Conservation (phyloP, 2,329 filamentous ascomycete species). For the Fusarium setosum region DNA sequence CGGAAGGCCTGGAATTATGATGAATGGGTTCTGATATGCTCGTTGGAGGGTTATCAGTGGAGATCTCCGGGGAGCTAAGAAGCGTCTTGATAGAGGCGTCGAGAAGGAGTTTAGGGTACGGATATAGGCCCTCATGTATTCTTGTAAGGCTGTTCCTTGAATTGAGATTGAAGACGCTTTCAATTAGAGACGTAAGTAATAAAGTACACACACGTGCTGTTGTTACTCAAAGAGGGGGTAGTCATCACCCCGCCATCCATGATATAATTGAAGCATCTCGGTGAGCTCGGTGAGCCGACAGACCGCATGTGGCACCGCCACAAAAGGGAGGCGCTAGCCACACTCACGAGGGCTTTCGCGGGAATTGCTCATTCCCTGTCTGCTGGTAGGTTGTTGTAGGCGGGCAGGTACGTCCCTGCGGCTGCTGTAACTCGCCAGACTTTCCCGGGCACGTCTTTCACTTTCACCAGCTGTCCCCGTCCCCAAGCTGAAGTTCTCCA, state of each 20-base stretch:
- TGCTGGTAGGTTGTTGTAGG: constrained; percentile 2
- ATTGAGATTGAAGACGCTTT: neutral
- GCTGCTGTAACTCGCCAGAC: constrained; percentile 34
- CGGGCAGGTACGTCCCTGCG: constrained; percentile 25
- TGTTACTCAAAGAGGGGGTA: neutral
- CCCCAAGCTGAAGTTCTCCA: constrained; percentile 26
- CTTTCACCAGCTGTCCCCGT: constrained; percentile 24
- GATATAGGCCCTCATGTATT: neutral
- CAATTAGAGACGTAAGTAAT: neutral
- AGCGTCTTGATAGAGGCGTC: neutral
- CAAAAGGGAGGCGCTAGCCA: constrained; percentile 13
- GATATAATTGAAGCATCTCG: constrained; percentile 7
- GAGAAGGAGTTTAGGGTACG: neutral
- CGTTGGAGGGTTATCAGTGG: neutral
- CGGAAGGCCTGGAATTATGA: constrained; percentile 2
- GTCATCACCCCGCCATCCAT: constrained; percentile 30
- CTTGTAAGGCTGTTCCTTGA: neutral
- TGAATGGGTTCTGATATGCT: constrained; percentile 9
- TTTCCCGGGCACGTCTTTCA: constrained; percentile 36
- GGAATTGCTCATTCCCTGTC: neutral
- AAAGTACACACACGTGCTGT: no score
- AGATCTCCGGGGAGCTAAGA: neutral
- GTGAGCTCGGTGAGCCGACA: neutral
- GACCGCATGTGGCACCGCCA: constrained; percentile 17
- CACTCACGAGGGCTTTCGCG: constrained; percentile 21